A percentile compares a stretch with the other conserved stretches of the same genome.
Conservation (phyloP, 2,329 filamentous ascomycete genomes). For the Talaromyces albobiverticillius region DNA sequence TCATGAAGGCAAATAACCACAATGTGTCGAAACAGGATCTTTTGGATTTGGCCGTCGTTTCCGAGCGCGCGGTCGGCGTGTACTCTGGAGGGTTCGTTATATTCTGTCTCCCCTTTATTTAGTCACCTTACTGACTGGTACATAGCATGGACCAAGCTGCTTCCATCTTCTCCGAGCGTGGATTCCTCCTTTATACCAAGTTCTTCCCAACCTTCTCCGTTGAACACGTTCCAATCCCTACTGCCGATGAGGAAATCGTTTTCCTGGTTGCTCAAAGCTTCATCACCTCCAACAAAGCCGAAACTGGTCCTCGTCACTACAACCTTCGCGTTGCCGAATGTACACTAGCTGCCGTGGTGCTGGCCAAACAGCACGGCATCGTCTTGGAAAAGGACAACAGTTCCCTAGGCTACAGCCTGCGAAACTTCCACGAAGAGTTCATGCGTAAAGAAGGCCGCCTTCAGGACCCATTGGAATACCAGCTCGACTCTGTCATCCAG, state of each 20-base stretch:
- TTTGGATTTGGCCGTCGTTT: conserved; percentile 89
- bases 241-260: conserved; percentile 75
- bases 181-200: conserved; percentile 82
- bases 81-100: conserved; percentile 81
- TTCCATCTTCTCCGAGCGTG: conserved; percentile 85
- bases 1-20: conserved; percentile 81
- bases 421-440: conserved; percentile 81
- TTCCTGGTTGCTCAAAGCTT: conserved; percentile 96
- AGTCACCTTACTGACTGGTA: background rate
- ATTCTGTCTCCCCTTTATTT: background rate
- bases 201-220: conserved; percentile 79
- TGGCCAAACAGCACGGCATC: conserved; percentile 59
- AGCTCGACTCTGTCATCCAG: conserved; percentile 70
- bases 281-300: conserved; percentile 89
- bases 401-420: conserved; percentile 77
- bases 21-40: conserved; percentile 86
- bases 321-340: conserved; percentile 96
- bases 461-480: conserved; percentile 55
- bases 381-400: conserved; percentile 74
- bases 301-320: conserved; percentile 90
- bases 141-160: conserved; percentile 92
- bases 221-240: conserved; percentile 76
- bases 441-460: conserved; percentile 55
- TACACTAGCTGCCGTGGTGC: conserved; percentile 73
- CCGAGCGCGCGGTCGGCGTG: conserved; percentile 89